Conservation (phyloP, 2,329 filamentous ascomycete genomes). For the Beauveria sp. region DNA sequence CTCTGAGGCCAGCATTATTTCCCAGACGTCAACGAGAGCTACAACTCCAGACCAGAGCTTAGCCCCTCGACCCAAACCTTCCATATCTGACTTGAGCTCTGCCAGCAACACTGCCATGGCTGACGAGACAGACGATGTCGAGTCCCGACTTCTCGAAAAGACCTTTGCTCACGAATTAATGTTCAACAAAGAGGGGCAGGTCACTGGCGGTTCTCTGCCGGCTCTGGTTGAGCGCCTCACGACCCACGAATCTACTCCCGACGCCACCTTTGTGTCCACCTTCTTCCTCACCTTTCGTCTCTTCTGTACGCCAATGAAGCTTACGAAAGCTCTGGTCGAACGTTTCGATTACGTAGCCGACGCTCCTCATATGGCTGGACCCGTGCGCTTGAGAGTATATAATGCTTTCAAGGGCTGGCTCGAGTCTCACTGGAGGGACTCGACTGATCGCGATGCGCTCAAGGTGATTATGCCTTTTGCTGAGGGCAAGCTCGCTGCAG, state of each 20-base stretch:
- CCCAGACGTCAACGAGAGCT: constrained; percentile 76
- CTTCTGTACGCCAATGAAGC: constrained; percentile 73
- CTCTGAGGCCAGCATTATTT: constrained; percentile 73
- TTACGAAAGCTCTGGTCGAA: constrained; percentile 77
- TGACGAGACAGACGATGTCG: constrained; percentile 72
- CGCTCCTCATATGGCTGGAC: constrained; percentile 62
- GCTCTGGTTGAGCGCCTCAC: constrained; percentile 93
- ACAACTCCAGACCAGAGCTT: constrained; percentile 69
- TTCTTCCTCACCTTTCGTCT: constrained; percentile 96
- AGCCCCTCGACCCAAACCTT: constrained; percentile 50
- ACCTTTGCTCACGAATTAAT: constrained; percentile 88
- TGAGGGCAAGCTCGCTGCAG: constrained; percentile 56
- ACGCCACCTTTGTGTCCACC: constrained; percentile 83
- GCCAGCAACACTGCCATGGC: constrained; percentile 57
- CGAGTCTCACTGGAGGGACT: constrained; percentile 87
- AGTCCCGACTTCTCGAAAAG: constrained; percentile 79
- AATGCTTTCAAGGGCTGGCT: constrained; percentile 97
- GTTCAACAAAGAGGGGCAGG: constrained; percentile 87
- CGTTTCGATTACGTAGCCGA: constrained; percentile 89
- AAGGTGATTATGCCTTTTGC: constrained; percentile 74
- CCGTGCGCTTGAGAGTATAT: constrained; percentile 85
- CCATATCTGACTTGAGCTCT: constrained; percentile 60
- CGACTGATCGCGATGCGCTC: constrained; percentile 70
- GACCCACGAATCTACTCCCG: constrained; percentile 85
- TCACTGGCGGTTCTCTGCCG: constrained; percentile 84